phyloP scores from a whole-genome alignment of 352 stramenopile species.

The Albugo candida region DNA sequence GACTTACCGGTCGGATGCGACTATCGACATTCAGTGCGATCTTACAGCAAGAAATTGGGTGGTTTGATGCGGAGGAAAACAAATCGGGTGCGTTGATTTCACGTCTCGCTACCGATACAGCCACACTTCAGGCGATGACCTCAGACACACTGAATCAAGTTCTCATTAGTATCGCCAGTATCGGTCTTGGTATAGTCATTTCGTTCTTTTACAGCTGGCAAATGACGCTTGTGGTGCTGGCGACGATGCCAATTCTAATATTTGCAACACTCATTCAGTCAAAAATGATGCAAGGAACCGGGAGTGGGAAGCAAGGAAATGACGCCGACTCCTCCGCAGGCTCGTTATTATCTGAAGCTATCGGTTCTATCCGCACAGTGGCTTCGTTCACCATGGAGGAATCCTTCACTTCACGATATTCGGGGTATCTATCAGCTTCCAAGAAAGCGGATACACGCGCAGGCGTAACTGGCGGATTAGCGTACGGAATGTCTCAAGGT shows the following conservation, averaged over 20 bases:
- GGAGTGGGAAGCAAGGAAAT: slow-evolving; percentile 23
- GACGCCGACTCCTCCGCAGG: slow-evolving; percentile 17
- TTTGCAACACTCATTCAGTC: slow-evolving; percentile 19
- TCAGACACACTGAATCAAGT: slow-evolving; percentile 38
- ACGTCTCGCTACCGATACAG: slow-evolving; percentile 46
- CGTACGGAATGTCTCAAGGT: slow-evolving; percentile 23
- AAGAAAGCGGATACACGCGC: slow-evolving; percentile 13
- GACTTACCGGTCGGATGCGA: slow-evolving; percentile 26
- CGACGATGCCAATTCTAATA: slow-evolving; percentile 28
- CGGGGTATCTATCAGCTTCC: slow-evolving; percentile 11
- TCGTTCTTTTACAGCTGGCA: slow-evolving; percentile 21
- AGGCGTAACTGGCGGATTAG: slow-evolving; percentile 17
- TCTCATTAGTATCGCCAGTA: slow-evolving; percentile 18
- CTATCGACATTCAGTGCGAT: slow-evolving; percentile 25
- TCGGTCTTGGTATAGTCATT: slow-evolving; percentile 15
- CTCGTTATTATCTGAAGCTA: slow-evolving; percentile 19
- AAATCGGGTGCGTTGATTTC: slow-evolving; percentile 39
- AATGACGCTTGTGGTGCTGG: slow-evolving; percentile 26
- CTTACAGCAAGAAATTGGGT: slow-evolving; percentile 56
- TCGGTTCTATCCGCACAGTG: slow-evolving; percentile 35
- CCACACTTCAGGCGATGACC: slow-evolving; percentile 52
- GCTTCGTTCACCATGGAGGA: slow-evolving; percentile 26
- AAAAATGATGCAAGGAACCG: slow-evolving; percentile 15
- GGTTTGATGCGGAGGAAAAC: slow-evolving; percentile 64
- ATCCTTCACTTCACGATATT: slow-evolving; percentile 10